Conservation (phyloP, 306 rosid genomes). For the Ziziphus jujuba region DNA sequence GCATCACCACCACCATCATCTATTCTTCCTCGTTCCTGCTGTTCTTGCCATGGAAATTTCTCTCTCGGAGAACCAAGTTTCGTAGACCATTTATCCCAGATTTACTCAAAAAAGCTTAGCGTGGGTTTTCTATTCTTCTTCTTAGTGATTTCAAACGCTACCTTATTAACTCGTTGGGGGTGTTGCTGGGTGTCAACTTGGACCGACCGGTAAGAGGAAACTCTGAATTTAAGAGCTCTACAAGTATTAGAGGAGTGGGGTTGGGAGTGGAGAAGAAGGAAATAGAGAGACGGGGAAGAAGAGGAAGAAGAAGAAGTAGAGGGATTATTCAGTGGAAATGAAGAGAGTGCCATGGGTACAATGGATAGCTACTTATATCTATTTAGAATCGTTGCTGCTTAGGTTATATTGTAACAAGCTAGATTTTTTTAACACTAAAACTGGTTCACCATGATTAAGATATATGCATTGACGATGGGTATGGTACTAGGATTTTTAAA, state of each 20-base stretch:
- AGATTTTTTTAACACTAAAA: too few species aligned
- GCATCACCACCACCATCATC: constrained; percentile 9
- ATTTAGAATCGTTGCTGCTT: too few species aligned
- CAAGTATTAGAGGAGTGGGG: constrained; percentile 1
- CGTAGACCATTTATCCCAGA: constrained; percentile 71
- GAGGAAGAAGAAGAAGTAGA: constrained; percentile 22
- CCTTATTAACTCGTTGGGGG: constrained; percentile 34
- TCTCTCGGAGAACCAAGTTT: constrained; percentile 53
- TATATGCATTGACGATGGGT: too few species aligned
- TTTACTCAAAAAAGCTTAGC: constrained; percentile 83
- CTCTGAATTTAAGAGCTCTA: constrained; percentile 52
- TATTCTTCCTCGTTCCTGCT: constrained; percentile 6
- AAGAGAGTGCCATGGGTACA: constrained; percentile 56
- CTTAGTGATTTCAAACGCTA: constrained; percentile 30
- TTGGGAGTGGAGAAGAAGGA: constrained; percentile 34
- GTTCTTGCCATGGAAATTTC: constrained; percentile 74
- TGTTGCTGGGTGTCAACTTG: constrained; percentile 36
- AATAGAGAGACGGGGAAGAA: constrained; percentile 40
- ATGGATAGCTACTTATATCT: background rate
- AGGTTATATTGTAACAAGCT: too few species aligned
- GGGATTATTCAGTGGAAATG: constrained; percentile 35
- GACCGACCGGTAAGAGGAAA: constrained; percentile 45
- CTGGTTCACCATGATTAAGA: too few species aligned
- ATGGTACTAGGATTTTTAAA: too few species aligned
- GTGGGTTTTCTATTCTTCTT: constrained; percentile 53